A percentile compares a stretch with the other conserved stretches of the same genome.
These are phyloP conservation scores for Stagonosporopsis tanaceti DNA, from an alignment of 2,329 filamentous ascomycete species.

Conservation along the genomic window DNA sequence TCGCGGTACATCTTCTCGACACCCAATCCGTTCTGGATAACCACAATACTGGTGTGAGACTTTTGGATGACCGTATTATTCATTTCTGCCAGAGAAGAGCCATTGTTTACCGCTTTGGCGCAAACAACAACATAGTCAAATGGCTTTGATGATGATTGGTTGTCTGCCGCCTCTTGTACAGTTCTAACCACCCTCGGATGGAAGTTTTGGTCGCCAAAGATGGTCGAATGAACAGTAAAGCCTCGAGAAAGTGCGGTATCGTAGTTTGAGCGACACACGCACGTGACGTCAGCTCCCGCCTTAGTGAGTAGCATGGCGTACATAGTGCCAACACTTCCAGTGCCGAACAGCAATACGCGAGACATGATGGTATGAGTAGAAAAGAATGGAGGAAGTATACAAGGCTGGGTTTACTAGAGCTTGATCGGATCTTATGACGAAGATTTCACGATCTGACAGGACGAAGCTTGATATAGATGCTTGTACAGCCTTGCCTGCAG, in stretches of 20 bases:
- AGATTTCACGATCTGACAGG: no score
- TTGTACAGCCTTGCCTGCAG: neutral
- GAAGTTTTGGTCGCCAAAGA: neutral
- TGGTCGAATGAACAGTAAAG: neutral
- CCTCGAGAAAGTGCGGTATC: neutral
- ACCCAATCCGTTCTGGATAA: neutral
- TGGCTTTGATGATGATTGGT: neutral
- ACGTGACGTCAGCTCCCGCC: neutral
- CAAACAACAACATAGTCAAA: neutral
- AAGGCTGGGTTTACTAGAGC: no score
- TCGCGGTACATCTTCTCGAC: neutral
- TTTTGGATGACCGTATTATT: neutral
- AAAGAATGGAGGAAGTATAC: no score
- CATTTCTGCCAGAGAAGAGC: neutral
- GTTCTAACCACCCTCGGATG: neutral
- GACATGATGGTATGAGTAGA: neutral
- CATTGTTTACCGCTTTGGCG: neutral
- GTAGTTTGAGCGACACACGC: neutral
- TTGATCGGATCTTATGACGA: no score
- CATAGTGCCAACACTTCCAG: neutral
- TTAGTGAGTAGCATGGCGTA: neutral
- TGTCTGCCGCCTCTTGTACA: neutral
- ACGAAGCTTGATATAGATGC: no score
- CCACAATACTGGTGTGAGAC: neutral
- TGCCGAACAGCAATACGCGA: neutral